Conservation (phyloP, 208 protist genomes). For the Angomonas deanei region DNA sequence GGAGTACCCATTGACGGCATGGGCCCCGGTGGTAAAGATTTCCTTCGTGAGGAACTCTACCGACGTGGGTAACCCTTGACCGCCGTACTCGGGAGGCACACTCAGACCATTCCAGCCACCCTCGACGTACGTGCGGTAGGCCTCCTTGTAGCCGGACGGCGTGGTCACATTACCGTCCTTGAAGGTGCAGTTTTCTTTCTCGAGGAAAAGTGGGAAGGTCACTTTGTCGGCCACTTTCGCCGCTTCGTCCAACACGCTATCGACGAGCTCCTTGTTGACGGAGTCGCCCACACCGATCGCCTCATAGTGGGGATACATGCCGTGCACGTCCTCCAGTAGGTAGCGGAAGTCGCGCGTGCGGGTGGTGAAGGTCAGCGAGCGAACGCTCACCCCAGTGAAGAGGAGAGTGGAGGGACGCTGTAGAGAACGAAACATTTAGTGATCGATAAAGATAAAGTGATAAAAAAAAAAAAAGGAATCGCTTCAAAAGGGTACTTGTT, state of each 20-base stretch:
- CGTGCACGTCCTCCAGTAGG: conserved; percentile 75
- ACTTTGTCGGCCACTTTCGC: conserved; percentile 43
- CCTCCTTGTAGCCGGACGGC: conserved; percentile 85
- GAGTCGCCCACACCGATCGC: conserved; percentile 25
- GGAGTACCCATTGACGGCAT: conserved; percentile 79
- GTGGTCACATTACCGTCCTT: conserved; percentile 52
- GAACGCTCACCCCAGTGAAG: conserved; percentile 6
- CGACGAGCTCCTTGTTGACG: conserved; percentile 69
- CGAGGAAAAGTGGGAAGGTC: conserved; percentile 57
- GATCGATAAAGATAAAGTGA: too few species aligned
- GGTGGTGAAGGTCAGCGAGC: conserved; percentile 37
- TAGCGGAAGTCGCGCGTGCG: conserved; percentile 60
- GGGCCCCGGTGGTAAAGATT: conserved; percentile 76
- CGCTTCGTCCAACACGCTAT: conserved; percentile 62
- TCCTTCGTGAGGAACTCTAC: conserved; percentile 57
- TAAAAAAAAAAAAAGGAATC: not conserved
- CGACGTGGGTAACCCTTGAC: conserved; percentile 71
- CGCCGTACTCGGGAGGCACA: conserved; percentile 72
- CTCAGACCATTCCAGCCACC: conserved; percentile 75
- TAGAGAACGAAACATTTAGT: conserved; percentile 36
- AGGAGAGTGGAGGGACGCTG: conserved; percentile 1
- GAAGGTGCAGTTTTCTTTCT: conserved; percentile 42
- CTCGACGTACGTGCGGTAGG: conserved; percentile 65
- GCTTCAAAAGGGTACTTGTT: not conserved
- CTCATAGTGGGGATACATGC: conserved; percentile 78